A percentile compares a stretch with the other conserved stretches of the same genome.
Conservation (phyloP, 306 rosid species). For the Mimosa bimucronata region DNA sequence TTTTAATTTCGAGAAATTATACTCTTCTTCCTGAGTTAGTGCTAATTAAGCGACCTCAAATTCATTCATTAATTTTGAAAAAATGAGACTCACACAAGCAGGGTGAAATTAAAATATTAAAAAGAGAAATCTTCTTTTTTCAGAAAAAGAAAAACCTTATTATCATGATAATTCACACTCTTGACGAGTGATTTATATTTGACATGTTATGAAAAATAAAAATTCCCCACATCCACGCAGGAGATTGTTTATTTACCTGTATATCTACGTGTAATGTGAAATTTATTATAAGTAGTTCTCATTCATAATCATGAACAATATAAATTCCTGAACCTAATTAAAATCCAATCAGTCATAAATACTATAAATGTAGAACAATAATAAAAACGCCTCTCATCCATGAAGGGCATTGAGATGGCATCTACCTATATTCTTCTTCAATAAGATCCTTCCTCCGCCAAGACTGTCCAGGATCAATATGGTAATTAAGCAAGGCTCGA, state of each 20-base stretch:
- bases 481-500: too few relatives aligned
- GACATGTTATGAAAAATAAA: neutral
- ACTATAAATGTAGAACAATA: too few relatives aligned
- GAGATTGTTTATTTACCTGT: neutral
- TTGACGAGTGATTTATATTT: neutral
- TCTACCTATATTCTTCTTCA: neutral
- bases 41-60: neutral
- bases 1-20: too few relatives aligned
- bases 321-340: neutral
- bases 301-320: neutral
- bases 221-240: neutral
- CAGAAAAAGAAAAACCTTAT: neutral
- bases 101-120: too few relatives aligned
- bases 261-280: neutral
- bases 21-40: neutral
- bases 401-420: neutral
- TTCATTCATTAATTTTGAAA: neutral
- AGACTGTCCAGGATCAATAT: too few relatives aligned
- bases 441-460: neutral
- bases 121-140: too few relatives aligned
- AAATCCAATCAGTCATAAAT: neutral
- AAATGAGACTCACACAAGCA: neutral
- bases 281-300: neutral
- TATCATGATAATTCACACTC: neutral
- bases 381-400: neutral